Percentiles rank a stretch among this genome's conserved stretches.
Conservation (phyloP, 257 asterid genomes). For the Osmanthus fragrans region DNA sequence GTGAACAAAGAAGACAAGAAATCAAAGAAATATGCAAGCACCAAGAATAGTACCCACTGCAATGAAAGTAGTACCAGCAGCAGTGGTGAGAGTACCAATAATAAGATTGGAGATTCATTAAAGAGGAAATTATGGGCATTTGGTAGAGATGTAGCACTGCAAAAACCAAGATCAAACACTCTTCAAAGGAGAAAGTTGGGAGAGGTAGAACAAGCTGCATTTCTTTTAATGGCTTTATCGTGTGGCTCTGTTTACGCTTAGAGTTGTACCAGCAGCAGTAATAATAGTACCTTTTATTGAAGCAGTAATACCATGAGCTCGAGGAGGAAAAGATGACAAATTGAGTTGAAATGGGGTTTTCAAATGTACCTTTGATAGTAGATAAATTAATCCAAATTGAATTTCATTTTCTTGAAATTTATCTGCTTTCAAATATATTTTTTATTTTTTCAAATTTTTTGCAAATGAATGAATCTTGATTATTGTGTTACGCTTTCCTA, state of each 20-base stretch:
- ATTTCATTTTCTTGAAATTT: background rate
- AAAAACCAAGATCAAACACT: conserved; percentile 76
- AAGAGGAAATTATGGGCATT: conserved; percentile 55
- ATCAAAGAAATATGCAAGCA: conserved; percentile 48
- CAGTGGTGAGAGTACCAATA: conserved; percentile 52
- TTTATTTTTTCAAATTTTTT: background rate
- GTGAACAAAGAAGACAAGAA: conserved; percentile 69
- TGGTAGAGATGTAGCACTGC: conserved; percentile 68
- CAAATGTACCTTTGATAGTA: background rate
- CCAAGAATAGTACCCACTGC: conserved; percentile 22
- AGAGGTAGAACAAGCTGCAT: conserved; percentile 89
- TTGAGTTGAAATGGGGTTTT: conserved; percentile 5
- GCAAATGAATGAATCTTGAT: background rate
- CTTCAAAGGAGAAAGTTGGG: conserved; percentile 67
- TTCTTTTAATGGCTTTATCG: conserved; percentile 80
- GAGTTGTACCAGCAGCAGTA: conserved; percentile 31
- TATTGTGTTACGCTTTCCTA: background rate
- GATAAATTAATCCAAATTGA: conserved; percentile 8
- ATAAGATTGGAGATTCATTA: conserved; percentile 37
- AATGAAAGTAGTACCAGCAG: conserved; percentile 48
- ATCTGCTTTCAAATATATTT: background rate
- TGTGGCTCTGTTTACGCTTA: conserved; percentile 89
- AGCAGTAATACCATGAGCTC: background rate
- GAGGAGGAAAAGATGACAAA: background rate
- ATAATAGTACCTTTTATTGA: conserved; percentile 28